Evolutionary conservation across 2,329 filamentous ascomycete species (phyloP).

Genomic region (Aspergillus novofumigatus): DNA sequence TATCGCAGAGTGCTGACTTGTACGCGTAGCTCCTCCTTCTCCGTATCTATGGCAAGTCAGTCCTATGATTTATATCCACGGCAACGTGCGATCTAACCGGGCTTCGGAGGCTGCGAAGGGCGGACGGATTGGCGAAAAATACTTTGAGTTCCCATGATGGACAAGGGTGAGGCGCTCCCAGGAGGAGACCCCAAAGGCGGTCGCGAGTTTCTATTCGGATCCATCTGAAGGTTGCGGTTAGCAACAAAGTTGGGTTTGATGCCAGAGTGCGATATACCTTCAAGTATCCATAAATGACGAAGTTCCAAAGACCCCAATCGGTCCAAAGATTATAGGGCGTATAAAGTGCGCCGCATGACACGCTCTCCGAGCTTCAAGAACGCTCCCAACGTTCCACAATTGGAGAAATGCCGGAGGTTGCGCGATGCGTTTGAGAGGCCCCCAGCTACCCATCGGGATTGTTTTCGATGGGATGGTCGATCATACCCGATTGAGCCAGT

Average conservation of each 20-base stretch:
- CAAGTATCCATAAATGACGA: neutral
- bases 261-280: neutral
- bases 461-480: slow-evolving; percentile 12
- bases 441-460: slow-evolving; percentile 7
- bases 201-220: slow-evolving; percentile 44
- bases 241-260: neutral
- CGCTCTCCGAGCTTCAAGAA: neutral
- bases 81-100: slow-evolving; percentile 26
- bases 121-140: slow-evolving; percentile 35
- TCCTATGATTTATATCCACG: neutral
- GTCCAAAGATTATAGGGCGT: neutral
- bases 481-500: slow-evolving; percentile 10
- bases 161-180: slow-evolving; percentile 46
- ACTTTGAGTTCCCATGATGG: slow-evolving; percentile 30
- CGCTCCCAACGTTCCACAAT: neutral
- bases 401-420: neutral
- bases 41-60: slow-evolving; percentile 29
- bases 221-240: slow-evolving; percentile 26
- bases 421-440: neutral
- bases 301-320: neutral
- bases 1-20: slow-evolving; percentile 86
- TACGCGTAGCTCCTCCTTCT: slow-evolving; percentile 77
- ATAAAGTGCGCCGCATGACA: neutral
- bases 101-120: slow-evolving; percentile 31
- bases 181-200: slow-evolving; percentile 59